Conservation (phyloP, 306 rosid species). For the Sechiopsis laciniata region DNA sequence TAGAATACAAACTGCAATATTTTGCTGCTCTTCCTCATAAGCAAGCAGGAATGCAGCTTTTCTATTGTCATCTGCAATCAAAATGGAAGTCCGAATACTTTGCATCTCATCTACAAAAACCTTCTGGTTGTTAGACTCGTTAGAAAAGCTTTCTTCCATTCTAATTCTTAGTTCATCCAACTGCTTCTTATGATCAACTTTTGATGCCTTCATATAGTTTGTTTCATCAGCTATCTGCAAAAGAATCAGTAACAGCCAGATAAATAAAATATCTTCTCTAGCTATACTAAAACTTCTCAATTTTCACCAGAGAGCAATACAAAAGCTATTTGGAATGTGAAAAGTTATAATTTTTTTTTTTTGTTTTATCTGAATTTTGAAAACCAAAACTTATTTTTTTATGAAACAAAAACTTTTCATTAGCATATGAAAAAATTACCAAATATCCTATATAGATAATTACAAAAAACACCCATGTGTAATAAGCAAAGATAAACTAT, state of each 20-base stretch:
- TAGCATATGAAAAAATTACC: background rate
- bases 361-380: background rate
- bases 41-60: constrained; percentile 79
- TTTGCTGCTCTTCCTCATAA: constrained; percentile 87
- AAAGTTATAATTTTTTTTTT: background rate
- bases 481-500: too few species aligned
- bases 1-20: constrained; percentile 59
- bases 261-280: constrained; percentile 20
- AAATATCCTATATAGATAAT: background rate
- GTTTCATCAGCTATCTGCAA: constrained; percentile 81
- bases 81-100: constrained; percentile 53
- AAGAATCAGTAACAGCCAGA: constrained; percentile 17
- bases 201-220: constrained; percentile 54
- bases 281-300: background rate
- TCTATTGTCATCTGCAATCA: constrained; percentile 69
- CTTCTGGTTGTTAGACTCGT: constrained; percentile 54
- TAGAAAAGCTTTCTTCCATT: constrained; percentile 55
- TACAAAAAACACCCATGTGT: too few species aligned
- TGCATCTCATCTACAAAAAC: constrained; percentile 76
- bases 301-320: background rate
- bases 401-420: too few species aligned
- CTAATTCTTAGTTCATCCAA: constrained; percentile 60
- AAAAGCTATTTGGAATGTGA: background rate
- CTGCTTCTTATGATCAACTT: constrained; percentile 65
- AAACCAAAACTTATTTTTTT: too few species aligned